Percentiles rank a stretch among this genome's conserved stretches.
phyloP scores from a whole-genome alignment of 305 asterid genomes.

The Solanum hybrid region DNA sequence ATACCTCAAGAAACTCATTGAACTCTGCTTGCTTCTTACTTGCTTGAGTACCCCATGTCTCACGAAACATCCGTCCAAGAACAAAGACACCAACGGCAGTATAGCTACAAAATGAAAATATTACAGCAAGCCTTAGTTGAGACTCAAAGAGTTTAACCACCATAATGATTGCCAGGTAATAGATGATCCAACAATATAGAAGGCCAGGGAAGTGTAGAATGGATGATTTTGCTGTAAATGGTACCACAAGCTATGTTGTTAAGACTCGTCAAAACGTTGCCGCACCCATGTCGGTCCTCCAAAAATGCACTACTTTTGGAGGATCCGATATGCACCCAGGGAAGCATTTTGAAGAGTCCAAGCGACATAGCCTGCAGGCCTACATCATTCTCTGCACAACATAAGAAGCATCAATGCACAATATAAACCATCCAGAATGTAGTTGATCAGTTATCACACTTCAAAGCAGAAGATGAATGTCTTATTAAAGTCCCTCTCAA shows the following conservation, averaged over 20 bases:
- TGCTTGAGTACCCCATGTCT: constrained; percentile 90
- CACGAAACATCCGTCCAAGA: constrained; percentile 81
- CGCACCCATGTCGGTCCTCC: neutral
- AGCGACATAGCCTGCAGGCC: neutral
- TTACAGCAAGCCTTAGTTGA: constrained; percentile 13
- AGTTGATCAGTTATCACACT: neutral
- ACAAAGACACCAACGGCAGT: constrained; percentile 98
- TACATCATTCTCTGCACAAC: neutral
- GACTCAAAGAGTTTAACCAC: neutral
- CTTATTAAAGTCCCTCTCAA: neutral
- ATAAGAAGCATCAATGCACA: neutral
- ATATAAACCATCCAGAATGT: neutral
- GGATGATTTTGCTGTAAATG: neutral
- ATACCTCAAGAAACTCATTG: constrained; percentile 91
- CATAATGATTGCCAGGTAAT: neutral
- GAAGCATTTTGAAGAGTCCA: neutral
- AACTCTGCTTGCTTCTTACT: constrained; percentile 84
- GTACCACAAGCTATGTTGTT: neutral
- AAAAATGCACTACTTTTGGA: neutral
- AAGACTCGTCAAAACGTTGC: neutral
- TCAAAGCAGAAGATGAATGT: neutral
- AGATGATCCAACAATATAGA: neutral
- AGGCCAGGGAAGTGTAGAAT: neutral
- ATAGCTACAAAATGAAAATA: constrained; percentile 47
- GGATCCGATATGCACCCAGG: neutral